phyloP scores from a whole-genome alignment of 495 filamentous ascomycete species.

The Aspergillus olivimuriae region DNA sequence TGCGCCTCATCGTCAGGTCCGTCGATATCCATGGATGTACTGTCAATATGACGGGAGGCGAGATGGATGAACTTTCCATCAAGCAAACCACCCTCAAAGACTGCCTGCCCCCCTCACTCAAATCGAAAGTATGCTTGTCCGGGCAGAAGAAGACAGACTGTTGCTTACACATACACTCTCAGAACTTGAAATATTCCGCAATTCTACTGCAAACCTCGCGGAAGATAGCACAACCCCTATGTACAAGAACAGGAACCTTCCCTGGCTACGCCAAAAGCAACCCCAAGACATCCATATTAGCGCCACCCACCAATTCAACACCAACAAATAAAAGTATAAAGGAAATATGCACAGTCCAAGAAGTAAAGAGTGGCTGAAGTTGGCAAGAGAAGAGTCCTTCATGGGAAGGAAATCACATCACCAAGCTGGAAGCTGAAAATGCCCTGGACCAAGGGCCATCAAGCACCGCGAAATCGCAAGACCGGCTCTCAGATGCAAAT shows the following conservation, averaged over 20 bases:
- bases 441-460: slow-evolving; percentile 1
- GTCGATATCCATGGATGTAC: too few species aligned
- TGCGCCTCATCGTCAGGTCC: too few species aligned
- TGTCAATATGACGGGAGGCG: too few species aligned
- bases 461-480: slow-evolving; percentile 12
- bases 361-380: slow-evolving; percentile 3
- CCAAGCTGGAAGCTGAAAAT: slow-evolving; percentile 4
- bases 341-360: slow-evolving; percentile 12
- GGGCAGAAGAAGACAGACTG: too few species aligned
- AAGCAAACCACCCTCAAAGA: too few species aligned
- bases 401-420: slow-evolving; percentile 2
- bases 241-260: background rate
- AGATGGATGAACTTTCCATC: too few species aligned
- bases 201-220: slow-evolving; percentile 4
- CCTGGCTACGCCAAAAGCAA: slow-evolving; percentile 7
- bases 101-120: too few species aligned
- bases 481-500: slow-evolving; percentile 21
- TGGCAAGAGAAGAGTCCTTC: slow-evolving; percentile 3
- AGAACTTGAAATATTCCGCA: slow-evolving; percentile 3
- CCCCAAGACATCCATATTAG: slow-evolving; percentile 4
- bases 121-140: too few species aligned
- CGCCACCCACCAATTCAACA: slow-evolving; percentile 10
- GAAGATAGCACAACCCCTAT: background rate
- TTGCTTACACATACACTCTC: too few species aligned
- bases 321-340: slow-evolving; percentile 8